These are phyloP conservation scores for Penicillium sp. DNA, from an alignment of 2,329 filamentous ascomycete genomes.

Conservation along the genomic window DNA sequence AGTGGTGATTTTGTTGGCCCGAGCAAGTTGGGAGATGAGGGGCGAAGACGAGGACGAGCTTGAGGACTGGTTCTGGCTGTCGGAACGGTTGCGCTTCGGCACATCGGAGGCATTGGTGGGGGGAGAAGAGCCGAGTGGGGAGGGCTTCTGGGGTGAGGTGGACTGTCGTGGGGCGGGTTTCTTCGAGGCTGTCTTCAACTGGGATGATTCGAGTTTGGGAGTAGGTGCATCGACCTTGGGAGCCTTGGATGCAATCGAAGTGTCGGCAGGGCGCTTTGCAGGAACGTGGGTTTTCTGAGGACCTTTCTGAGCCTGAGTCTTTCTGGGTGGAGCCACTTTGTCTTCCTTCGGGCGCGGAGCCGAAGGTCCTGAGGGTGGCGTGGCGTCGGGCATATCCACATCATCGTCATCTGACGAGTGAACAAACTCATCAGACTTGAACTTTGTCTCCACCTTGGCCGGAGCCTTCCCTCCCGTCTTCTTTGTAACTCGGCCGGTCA, in stretches of 20 bases:
- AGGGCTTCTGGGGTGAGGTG: constrained; percentile 61
- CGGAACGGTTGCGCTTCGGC: constrained; percentile 45
- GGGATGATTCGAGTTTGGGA: constrained; percentile 26
- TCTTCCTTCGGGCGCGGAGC: constrained; percentile 20
- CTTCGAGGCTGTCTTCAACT: constrained; percentile 37
- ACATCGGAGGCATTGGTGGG: constrained; percentile 62
- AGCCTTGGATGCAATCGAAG: constrained; percentile 27
- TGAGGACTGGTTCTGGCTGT: constrained; percentile 44
- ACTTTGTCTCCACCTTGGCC: constrained; percentile 44
- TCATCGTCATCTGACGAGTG: constrained; percentile 53
- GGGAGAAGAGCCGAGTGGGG: constrained; percentile 61
- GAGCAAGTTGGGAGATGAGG: constrained; percentile 40
- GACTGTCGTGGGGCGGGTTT: constrained; percentile 40
- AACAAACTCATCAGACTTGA: constrained; percentile 56
- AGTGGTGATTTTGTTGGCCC: constrained; percentile 26
- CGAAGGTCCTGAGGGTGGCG: constrained; percentile 17
- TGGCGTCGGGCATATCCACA: constrained; percentile 41
- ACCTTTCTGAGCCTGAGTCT: constrained; percentile 6
- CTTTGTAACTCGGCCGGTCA: constrained; percentile 45
- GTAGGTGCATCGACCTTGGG: constrained; percentile 23
- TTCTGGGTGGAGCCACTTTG: constrained; percentile 18
- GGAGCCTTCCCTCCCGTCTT: constrained; percentile 45
- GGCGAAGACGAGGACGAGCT: constrained; percentile 48
- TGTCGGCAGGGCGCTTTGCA: constrained; percentile 19
- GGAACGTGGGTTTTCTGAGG: constrained; percentile 18